These are phyloP conservation scores for Dicorynia guianensis DNA, from an alignment of 306 rosid genomes.

Conservation along the genomic window DNA sequence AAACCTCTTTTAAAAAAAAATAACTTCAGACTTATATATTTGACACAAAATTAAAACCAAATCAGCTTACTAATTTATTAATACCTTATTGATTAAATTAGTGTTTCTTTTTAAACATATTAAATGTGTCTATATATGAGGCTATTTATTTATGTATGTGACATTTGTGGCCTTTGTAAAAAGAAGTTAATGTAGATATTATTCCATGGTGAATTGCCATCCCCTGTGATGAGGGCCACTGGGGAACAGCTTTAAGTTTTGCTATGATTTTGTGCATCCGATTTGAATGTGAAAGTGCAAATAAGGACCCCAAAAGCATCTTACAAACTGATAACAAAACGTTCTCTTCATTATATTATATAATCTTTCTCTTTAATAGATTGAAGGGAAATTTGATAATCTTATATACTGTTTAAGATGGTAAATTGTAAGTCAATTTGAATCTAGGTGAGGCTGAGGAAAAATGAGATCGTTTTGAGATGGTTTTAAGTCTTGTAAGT, in stretches of 20 bases:
- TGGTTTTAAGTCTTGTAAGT: no score
- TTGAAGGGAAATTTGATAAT: no score
- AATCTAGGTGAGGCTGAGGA: no score
- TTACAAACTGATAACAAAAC: background rate
- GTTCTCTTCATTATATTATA: background rate
- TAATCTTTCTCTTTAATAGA: background rate
- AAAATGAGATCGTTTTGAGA: no score
- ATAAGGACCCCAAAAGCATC: no score
- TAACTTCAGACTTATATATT: no score
- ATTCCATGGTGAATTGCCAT: background rate
- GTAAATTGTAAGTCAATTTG: no score
- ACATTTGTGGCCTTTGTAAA: background rate
- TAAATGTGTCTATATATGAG: background rate
- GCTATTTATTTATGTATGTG: background rate
- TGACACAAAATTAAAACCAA: no score
- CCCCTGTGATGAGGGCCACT: background rate
- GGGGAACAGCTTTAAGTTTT: constrained; percentile 5
- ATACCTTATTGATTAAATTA: no score
- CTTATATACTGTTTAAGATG: no score
- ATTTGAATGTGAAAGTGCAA: background rate
- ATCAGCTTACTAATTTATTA: no score
- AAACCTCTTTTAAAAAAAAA: no score
- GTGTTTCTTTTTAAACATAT: background rate
- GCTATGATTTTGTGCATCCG: background rate
- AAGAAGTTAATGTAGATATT: background rate